Evolutionary conservation across 345 rosid species (phyloP).

Genomic region (Schrenkiella parvula): DNA sequence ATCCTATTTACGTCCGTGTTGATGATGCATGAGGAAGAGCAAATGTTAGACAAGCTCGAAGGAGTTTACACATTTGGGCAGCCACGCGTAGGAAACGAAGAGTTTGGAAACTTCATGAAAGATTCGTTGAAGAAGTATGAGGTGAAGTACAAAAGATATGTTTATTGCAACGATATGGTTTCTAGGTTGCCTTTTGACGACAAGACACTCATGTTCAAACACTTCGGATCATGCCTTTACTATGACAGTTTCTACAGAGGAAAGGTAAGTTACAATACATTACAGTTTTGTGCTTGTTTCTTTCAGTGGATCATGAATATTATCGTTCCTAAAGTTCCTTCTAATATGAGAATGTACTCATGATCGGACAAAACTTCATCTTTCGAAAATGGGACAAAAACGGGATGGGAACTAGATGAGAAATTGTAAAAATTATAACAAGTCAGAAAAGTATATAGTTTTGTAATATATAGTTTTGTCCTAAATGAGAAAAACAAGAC

Average conservation of each 20-base stretch:
- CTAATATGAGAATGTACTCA: neutral
- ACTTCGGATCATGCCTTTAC: constrained; percentile 41
- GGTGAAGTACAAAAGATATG: constrained; percentile 42
- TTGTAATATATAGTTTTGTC: neutral
- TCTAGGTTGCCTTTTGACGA: constrained; percentile 58
- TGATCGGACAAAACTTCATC: neutral
- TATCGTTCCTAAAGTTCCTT: neutral
- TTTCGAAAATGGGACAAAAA: neutral
- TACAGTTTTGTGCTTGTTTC: neutral
- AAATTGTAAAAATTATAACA: neutral
- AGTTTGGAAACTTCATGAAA: constrained; percentile 43
- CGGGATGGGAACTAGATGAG: neutral
- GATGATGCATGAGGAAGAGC: constrained; percentile 37
- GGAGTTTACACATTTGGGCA: constrained; percentile 61
- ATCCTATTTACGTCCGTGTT: constrained; percentile 39
- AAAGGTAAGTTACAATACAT: constrained; percentile 36
- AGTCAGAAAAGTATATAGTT: neutral
- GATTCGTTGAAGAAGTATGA: constrained; percentile 23
- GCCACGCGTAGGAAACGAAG: constrained; percentile 50
- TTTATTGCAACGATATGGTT: constrained; percentile 49
- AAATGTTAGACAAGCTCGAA: constrained; percentile 43
- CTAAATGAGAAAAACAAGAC: neutral
- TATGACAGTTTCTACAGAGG: constrained; percentile 42
- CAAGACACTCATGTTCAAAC: constrained; percentile 39
- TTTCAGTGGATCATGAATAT: too few relatives aligned